Percentiles rank a stretch among this genome's conserved stretches.
Evolutionary conservation across 495 filamentous ascomycete species (phyloP).

Genomic region (Xylaria cubensis): DNA sequence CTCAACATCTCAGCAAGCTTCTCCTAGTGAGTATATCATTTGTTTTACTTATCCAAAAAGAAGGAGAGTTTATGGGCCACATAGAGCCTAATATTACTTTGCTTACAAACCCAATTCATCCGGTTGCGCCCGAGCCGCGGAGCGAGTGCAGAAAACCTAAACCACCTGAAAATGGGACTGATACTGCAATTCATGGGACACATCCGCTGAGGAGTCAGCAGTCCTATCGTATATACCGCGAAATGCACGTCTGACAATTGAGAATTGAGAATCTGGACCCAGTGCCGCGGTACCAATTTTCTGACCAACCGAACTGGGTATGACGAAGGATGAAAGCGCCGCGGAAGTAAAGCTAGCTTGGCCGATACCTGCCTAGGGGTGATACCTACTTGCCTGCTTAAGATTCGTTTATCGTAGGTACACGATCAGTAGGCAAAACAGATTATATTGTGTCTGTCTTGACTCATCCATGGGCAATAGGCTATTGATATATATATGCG

Average conservation of each 20-base stretch:
- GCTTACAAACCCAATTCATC: not conserved
- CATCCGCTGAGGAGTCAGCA: constrained; percentile 20
- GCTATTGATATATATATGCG: not conserved
- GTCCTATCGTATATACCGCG: not conserved
- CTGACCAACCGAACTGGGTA: constrained; percentile 16
- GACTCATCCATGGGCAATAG: constrained; percentile 2
- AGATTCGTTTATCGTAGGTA: not conserved
- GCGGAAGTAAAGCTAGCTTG: constrained; percentile 2
- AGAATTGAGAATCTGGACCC: constrained; percentile 19
- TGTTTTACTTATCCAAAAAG: not conserved
- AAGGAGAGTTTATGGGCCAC: not conserved
- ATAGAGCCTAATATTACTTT: not conserved
- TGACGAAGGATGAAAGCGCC: constrained; percentile 14
- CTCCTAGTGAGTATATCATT: not conserved
- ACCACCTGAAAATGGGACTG: not conserved
- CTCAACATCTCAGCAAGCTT: not conserved
- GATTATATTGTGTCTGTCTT: not conserved
- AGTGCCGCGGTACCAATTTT: constrained; percentile 19
- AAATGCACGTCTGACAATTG: constrained; percentile 25
- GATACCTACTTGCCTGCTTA: not conserved
- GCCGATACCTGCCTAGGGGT: not conserved
- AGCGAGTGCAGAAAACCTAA: not conserved
- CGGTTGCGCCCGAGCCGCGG: constrained; percentile 8
- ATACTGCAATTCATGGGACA: not conserved
- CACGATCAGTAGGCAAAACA: not conserved